phyloP scores from a whole-genome alignment of 768 basidiomycete genomes.

The Suillus tomentosus region DNA sequence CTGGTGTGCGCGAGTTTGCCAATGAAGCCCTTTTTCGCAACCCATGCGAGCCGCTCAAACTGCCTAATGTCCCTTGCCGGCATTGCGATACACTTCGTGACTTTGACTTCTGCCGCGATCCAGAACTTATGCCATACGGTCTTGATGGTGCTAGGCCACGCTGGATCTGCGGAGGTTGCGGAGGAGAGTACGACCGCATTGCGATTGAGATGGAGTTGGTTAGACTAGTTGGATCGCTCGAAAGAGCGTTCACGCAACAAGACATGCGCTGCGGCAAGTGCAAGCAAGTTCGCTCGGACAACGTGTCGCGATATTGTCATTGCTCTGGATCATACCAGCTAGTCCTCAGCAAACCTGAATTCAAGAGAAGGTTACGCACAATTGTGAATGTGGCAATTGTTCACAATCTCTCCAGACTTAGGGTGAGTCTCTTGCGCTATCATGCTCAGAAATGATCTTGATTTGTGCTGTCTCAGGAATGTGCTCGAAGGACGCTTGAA shows the following conservation, averaged over 20 bases:
- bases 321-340: conserved; percentile 87
- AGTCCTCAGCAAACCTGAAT: conserved; percentile 71
- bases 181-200: conserved; percentile 84
- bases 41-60: conserved; percentile 85
- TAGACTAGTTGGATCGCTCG: conserved; percentile 67
- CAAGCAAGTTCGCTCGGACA: conserved; percentile 88
- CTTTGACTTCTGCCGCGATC: conserved; percentile 95
- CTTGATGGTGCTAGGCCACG: conserved; percentile 48
- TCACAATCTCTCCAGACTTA: conserved; percentile 67
- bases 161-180: conserved; percentile 75
- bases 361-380: conserved; percentile 71
- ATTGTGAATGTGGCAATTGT: conserved; percentile 82
- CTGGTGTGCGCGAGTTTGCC: conserved; percentile 86
- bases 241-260: conserved; percentile 81
- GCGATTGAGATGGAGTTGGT: conserved; percentile 88
- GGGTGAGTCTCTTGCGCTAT: conserved; percentile 44
- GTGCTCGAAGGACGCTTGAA: conserved; percentile 40
- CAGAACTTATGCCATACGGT: conserved; percentile 70
- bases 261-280: conserved; percentile 90
- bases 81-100: conserved; percentile 85
- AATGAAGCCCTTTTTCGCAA: conserved; percentile 85
- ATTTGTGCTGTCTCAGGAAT: conserved; percentile 33
- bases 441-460: not conserved
- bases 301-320: conserved; percentile 78
- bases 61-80: conserved; percentile 86